Evolutionary conservation across 441 rosid species (phyloP), one percentile per base, ranked within the genome.

Genomic region (Gossypium lobatum): DNA sequence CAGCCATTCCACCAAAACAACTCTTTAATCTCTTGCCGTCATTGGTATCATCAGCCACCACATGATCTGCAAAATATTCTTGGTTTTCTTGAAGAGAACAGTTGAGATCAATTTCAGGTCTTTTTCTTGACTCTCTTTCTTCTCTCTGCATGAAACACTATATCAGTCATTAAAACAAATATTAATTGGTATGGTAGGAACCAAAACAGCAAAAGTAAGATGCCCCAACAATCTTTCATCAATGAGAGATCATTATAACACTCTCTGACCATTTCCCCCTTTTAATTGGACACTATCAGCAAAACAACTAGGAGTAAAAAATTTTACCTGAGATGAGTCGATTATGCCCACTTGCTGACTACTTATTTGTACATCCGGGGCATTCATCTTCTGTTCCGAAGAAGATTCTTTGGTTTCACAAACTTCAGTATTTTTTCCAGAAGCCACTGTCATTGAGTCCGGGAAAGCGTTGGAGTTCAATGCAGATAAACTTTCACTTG

Each of bases 101-200:
- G 42, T 76, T 71, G 52, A 76, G 75, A 57, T 76, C 77, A 39
- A 76, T 37, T 25, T 68, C 57, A 9, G 2, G 72, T 67, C 74
- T 50, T 66, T 46, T 53, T 52, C 45, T 50, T 2, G 54, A 39
- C 63, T 64, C 70, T 59, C 7, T 70, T 53, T 74, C 69, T 45
- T 64, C 59, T 17, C 25, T 68, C 80, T 74, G 80, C 73, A 25
- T 14, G 71, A 28, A 65, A 46, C 14, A 21, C 65, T 48, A 39
- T 23, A 71, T 14, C 64, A 58, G 26, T 34, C 60, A 42, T 5
- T 26, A 7, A 10, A 26, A 66, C 16, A 5, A 39, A 28, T 9
- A 42, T 20, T 39, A 25, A n/a, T 61, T 3, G 20, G 18, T n/a
- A 6, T 3, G 10, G 5, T 14, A 14, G 65, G 7, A 61, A 28